Conservation (phyloP, 2,329 filamentous ascomycete genomes). For the Alternaria atra region DNA sequence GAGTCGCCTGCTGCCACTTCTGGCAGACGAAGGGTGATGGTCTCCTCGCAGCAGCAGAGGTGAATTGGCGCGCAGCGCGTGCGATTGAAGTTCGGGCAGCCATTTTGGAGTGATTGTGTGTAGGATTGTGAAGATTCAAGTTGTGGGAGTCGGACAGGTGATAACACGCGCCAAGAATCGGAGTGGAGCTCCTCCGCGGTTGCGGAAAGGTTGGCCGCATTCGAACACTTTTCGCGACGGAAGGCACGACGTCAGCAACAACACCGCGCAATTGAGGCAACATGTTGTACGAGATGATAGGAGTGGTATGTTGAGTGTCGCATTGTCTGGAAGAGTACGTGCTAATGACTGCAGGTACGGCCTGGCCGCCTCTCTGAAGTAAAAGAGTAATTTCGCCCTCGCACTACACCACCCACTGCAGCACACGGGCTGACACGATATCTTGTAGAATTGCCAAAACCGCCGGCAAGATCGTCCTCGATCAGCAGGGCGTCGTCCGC, state of each 20-base stretch:
- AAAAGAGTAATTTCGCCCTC: conserved; percentile 75
- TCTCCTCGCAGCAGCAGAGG: conserved; percentile 35
- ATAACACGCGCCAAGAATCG: conserved; percentile 17
- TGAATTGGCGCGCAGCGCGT: conserved; percentile 48
- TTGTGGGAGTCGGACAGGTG: not conserved
- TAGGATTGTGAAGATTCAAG: not conserved
- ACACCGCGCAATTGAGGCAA: conserved; percentile 20
- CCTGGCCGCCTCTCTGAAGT: conserved; percentile 90
- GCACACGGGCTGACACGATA: conserved; percentile 4
- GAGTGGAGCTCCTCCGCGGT: conserved; percentile 18
- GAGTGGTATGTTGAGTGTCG: conserved; percentile 72
- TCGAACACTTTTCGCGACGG: conserved; percentile 36
- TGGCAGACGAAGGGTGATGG: conserved; percentile 38
- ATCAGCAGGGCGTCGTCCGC: conserved; percentile 86
- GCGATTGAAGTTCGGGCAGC: conserved; percentile 45
- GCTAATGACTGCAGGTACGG: conserved; percentile 72
- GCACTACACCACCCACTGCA: conserved; percentile 6
- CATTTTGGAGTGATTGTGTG: conserved; percentile 37
- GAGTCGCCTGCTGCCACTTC: conserved; percentile 33
- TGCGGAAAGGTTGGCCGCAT: conserved; percentile 32
- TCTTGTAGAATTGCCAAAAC: conserved; percentile 82
- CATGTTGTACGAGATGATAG: conserved; percentile 98
- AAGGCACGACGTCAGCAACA: conserved; percentile 7
- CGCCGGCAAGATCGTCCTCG: conserved; percentile 82
- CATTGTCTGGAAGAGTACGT: not conserved